These are phyloP conservation scores for Diaporthe amygdali DNA, from an alignment of 2,329 filamentous ascomycete species.

Conservation along the genomic window DNA sequence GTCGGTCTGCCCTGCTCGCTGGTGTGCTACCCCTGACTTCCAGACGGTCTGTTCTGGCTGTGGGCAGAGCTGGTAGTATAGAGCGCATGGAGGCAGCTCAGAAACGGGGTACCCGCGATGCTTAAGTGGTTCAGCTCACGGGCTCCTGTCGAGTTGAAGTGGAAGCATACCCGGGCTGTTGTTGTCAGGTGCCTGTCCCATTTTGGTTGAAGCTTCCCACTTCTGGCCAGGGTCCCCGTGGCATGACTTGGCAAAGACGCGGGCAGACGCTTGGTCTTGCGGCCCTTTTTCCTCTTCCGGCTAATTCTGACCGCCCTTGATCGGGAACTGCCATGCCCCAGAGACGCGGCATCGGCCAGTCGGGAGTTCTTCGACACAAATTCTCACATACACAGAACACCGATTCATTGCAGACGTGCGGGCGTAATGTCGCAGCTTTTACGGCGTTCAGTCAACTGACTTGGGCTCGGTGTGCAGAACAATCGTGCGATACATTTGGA, in stretches of 20 bases:
- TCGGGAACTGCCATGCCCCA: background rate
- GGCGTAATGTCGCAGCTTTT: too few species aligned
- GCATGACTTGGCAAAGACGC: slow-evolving; percentile 11
- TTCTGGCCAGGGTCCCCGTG: background rate
- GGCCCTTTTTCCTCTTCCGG: slow-evolving; percentile 3
- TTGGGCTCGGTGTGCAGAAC: background rate
- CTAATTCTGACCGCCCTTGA: background rate
- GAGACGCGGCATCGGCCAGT: background rate
- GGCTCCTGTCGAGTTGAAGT: background rate
- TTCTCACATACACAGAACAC: background rate
- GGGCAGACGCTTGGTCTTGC: slow-evolving; percentile 3
- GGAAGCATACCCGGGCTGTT: background rate
- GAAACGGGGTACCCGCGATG: background rate
- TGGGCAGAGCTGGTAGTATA: background rate
- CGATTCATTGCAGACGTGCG: background rate
- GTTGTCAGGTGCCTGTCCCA: background rate
- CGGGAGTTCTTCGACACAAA: background rate
- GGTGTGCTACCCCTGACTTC: background rate
- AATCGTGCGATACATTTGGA: background rate
- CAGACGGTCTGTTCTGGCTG: background rate
- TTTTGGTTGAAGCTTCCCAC: slow-evolving; percentile 1
- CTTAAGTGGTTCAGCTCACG: background rate
- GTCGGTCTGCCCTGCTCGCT: background rate
- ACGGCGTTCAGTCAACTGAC: background rate
- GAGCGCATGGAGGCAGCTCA: background rate